These are phyloP conservation scores for Nematocida sp. DNA, from an alignment of 371 early-diverging fungal genomes.

Conservation along the genomic window DNA sequence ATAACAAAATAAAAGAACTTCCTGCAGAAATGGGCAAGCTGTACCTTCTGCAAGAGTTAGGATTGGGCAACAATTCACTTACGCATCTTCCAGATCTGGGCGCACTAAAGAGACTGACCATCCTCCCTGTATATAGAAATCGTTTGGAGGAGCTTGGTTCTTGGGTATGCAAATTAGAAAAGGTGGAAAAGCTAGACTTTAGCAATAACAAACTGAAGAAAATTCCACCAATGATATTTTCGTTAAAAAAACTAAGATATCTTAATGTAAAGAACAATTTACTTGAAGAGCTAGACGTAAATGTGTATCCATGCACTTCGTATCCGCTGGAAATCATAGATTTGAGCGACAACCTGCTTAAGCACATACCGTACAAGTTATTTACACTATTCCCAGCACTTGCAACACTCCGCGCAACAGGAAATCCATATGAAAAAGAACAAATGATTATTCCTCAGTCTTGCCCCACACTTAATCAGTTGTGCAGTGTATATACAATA, in stretches of 20 bases:
- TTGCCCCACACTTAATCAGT: constrained; percentile 51
- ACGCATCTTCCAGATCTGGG: constrained; percentile 71
- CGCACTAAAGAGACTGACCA: constrained; percentile 64
- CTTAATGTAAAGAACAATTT: constrained; percentile 68
- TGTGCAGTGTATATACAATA: constrained; percentile 62
- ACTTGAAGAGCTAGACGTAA: constrained; percentile 59
- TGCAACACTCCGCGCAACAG: constrained; percentile 61
- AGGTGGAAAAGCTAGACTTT: constrained; percentile 70
- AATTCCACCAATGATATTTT: constrained; percentile 62
- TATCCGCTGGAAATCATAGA: constrained; percentile 65
- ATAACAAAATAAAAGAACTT: constrained; percentile 72
- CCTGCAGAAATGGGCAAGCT: constrained; percentile 72
- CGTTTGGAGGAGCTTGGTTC: constrained; percentile 56
- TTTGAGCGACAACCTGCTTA: constrained; percentile 54
- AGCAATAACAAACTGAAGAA: constrained; percentile 67
- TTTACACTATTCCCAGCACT: constrained; percentile 64
- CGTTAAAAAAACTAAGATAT: constrained; percentile 61
- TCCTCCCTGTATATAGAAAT: constrained; percentile 70
- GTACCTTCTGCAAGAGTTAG: constrained; percentile 73
- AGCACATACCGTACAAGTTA: constrained; percentile 65
- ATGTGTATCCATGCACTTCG: constrained; percentile 8
- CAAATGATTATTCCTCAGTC: constrained; percentile 23
- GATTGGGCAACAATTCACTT: constrained; percentile 74
- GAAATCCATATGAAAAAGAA: constrained; percentile 64
- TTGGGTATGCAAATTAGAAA: constrained; percentile 56